Evolutionary conservation across 495 filamentous ascomycete genomes (phyloP), one percentile per base, ranked within the genome.

Genomic region (Patellaria atrata): DNA sequence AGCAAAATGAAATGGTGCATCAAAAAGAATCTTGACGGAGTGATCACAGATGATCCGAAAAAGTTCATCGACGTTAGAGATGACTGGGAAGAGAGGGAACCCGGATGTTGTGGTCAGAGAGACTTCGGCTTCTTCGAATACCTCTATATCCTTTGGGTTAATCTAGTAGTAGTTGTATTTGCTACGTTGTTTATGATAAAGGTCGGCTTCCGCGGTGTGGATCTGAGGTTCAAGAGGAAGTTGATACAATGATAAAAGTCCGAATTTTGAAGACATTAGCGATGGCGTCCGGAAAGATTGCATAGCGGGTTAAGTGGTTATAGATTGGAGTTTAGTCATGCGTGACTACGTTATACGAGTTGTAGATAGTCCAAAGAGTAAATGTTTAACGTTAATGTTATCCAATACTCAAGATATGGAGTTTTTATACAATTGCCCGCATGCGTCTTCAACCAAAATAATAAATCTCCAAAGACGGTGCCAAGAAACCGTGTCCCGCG

Each of bases 1-100:
- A 52, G 57, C 9, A 61, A 68, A 50, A 93, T 93, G 84, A 60
- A 70, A 46, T 87, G 80, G 79, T 59, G 68, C 29, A 66, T 77
- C 19, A 53, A 57, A 15, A 52, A 62, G 9, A 47, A 50, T n/a
- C 48, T 73, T 0, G 68, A 74, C 38, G 71, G 66, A 0, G 60
- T 73, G 0, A 64, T 76, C 17, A 73, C 67, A 8, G 69, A 73
- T 44, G 66, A 73, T 42, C 65, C 65, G 16, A 58, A 58, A 37
- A 52, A 53, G 35, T 73, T 62, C 38, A 45, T 71, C 17, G 57
- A 66, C 28, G 54, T 65, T 5, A 57, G 57, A 26, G 37, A 56
- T 15, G 26, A 35, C 4, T 54, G 38, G 28, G 47, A 57, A 42
- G 48, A 52, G 5, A 43, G 39, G 28, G 49, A 33, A n/a, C n/a